These are phyloP conservation scores for Calocybe indica DNA, from an alignment of 768 basidiomycete genomes.

Conservation along the genomic window DNA sequence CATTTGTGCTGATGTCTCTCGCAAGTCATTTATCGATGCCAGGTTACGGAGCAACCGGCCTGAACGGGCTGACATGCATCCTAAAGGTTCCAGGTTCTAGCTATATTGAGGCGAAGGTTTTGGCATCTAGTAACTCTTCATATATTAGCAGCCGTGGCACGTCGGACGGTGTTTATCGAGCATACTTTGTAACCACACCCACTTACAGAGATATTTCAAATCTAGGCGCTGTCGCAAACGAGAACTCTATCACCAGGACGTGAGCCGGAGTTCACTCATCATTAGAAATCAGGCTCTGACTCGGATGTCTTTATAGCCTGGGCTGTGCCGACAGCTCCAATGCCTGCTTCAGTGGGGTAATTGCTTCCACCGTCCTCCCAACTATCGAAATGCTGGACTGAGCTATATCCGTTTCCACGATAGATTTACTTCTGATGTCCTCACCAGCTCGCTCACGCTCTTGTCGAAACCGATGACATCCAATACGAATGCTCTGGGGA, in stretches of 20 bases:
- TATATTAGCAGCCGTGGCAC: slow-evolving; percentile 30
- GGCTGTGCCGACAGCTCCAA: background rate
- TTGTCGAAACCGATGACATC: slow-evolving; percentile 30
- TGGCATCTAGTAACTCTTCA: slow-evolving; percentile 22
- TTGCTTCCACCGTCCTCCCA: too few relatives aligned
- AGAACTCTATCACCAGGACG: slow-evolving; percentile 30
- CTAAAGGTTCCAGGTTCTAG: slow-evolving; percentile 5
- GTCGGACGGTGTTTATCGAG: slow-evolving; percentile 26
- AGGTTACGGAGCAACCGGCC: slow-evolving; percentile 12
- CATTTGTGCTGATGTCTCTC: slow-evolving; percentile 26
- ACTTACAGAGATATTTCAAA: slow-evolving; percentile 23
- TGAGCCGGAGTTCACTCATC: too few relatives aligned
- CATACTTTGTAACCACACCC: slow-evolving; percentile 31
- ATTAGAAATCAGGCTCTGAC: too few relatives aligned
- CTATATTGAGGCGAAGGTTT: slow-evolving; percentile 29
- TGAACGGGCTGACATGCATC: background rate
- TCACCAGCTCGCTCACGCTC: slow-evolving; percentile 36
- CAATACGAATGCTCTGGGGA: slow-evolving; percentile 33
- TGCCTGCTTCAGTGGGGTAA: background rate
- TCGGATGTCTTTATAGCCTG: too few relatives aligned
- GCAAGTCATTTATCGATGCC: slow-evolving; percentile 29
- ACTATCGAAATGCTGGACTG: too few relatives aligned
- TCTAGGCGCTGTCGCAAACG: slow-evolving; percentile 31
- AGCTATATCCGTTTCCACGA: too few relatives aligned
- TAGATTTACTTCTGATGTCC: too few relatives aligned